Percentiles rank a stretch among this genome's conserved stretches.
Conservation (phyloP, 352 stramenopile species). For the Pythium pectinolyticum region DNA sequence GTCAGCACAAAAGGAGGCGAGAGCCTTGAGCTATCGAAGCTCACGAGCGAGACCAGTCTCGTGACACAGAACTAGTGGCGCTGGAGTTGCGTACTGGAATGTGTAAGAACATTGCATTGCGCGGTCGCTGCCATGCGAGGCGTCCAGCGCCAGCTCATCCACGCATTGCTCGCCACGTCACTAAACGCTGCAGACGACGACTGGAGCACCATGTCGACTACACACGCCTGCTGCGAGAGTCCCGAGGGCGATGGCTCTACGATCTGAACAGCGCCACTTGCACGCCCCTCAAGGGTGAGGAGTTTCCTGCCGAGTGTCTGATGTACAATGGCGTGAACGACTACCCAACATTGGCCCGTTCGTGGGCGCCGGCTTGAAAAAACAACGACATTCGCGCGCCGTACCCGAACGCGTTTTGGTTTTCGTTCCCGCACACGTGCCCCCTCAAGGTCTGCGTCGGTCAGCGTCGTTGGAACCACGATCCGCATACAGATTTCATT, state of each 20-base stretch:
- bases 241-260: constrained; percentile 45
- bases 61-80: constrained; percentile 71
- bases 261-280: constrained; percentile 16
- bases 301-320: no score
- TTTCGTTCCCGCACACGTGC: no score
- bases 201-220: constrained; percentile 47
- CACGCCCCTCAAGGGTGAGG: no score
- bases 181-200: constrained; percentile 39
- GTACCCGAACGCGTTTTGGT: no score
- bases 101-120: no score
- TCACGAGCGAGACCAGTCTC: constrained; percentile 56
- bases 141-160: constrained; percentile 54
- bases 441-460: no score
- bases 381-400: no score
- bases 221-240: constrained; percentile 54
- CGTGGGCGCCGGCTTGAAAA: no score
- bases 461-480: no score
- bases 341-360: no score
- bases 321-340: no score
- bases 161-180: constrained; percentile 36
- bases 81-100: constrained; percentile 44
- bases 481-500: no score
- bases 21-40: constrained; percentile 64
- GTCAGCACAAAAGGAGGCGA: constrained; percentile 69
- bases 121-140: constrained; percentile 51